A percentile compares a stretch with the other conserved stretches of the same genome.
These are phyloP conservation scores for Tetracentron sinense DNA, from an alignment of 164 flowering plant genomes.

Conservation along the genomic window DNA sequence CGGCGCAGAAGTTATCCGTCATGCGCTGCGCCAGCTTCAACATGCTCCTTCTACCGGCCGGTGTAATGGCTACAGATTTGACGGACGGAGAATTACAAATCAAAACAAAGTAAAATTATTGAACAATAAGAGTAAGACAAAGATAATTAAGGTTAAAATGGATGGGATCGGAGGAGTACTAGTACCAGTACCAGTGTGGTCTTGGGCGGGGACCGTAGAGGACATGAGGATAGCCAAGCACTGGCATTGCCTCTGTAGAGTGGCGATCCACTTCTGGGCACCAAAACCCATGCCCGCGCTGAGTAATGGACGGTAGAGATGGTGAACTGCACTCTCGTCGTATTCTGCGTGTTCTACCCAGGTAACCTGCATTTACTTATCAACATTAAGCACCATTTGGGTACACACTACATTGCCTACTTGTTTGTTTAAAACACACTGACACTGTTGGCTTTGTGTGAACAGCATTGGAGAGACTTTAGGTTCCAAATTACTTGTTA, in stretches of 20 bases:
- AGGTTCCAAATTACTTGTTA: too few relatives aligned
- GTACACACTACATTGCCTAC: too few relatives aligned
- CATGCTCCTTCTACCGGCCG: slow-evolving; percentile 85
- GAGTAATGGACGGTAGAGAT: slow-evolving; percentile 69
- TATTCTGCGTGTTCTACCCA: slow-evolving; percentile 99
- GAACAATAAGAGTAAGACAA: too few relatives aligned
- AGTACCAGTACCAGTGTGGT: slow-evolving; percentile 54
- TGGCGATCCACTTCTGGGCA: slow-evolving; percentile 88
- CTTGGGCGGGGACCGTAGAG: slow-evolving; percentile 47
- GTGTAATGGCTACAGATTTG: slow-evolving; percentile 50
- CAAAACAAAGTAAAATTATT: background rate
- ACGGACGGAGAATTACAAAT: background rate
- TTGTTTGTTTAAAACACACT: too few relatives aligned
- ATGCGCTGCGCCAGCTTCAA: slow-evolving; percentile 91
- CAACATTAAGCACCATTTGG: background rate
- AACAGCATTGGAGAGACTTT: too few relatives aligned
- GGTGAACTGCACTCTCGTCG: slow-evolving; percentile 69
- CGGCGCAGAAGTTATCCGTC: slow-evolving; percentile 92
- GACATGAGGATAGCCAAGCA: slow-evolving; percentile 95
- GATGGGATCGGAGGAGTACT: too few relatives aligned
- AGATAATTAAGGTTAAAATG: background rate
- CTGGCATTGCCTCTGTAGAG: slow-evolving; percentile 88
- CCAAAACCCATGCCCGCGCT: slow-evolving; percentile 91
- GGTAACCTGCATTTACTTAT: slow-evolving; percentile 56
- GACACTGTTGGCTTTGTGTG: too few relatives aligned